Base-by-base conservation (phyloP, 768 basidiomycete genomes). In the Macrolepiota dolichaula region DNA sequence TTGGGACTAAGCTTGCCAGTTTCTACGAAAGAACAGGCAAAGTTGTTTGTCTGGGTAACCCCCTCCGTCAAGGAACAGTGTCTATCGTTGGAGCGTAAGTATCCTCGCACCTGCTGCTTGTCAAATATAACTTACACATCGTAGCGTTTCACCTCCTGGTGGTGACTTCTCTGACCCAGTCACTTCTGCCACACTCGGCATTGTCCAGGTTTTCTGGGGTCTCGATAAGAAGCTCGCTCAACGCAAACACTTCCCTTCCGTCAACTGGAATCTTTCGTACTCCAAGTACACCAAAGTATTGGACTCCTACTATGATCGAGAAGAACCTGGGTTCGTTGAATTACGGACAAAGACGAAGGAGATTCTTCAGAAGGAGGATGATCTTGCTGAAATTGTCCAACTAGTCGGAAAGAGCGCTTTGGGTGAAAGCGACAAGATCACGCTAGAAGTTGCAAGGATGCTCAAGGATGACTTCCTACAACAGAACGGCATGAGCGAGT, bases 161-260 rank as follows among this genome's bases (percentile, higher is more conserved):
- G 97, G 97, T 74, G 97, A 99, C 71, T 98, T 98, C 77, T 97
- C 97, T 11, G 97, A 99, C 75, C 97, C 97, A 37, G 97, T 99
- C 62, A 98, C 96, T 7, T 88, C 95, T 49, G 93, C 97, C 37
- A 99, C 97, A 2, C 90, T 99, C 59, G 87, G 95, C 80, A 99
- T 99, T 71, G 97, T 99, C 10, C 97, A 98, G 70, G 97, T 98
- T 66, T 99, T 99, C 85, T 99, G 97, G 97, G 97, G 97, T 74
- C 85, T 99, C 27, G 97, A 98, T 78, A 99, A 99, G 87, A 95
- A 96, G 72, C 87, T 98, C 62, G 97, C 97, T 2, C 97, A 98
- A 73, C 85, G 96, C 64, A 98, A 99, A 75, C 96, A 99, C 73
- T 99, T 99, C 84, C 97, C 97, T 1, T 97, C 96, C n/a, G 96